Base-by-base conservation (phyloP, 2,329 filamentous ascomycete species). In the Chrysosporium queenslandicum region DNA sequence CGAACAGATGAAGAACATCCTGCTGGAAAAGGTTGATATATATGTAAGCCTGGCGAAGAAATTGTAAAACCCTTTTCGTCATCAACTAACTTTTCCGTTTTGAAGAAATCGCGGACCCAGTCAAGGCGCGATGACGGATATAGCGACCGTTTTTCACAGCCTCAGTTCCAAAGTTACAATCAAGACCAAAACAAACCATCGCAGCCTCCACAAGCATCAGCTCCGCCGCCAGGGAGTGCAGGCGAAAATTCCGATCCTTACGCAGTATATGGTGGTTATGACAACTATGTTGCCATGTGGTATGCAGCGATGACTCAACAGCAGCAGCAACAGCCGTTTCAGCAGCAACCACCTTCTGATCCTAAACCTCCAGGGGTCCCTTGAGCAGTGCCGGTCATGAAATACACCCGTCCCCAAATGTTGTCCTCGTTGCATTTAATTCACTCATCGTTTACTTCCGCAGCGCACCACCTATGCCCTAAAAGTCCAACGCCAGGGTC, bases 11-110 rank as follows among this genome's bases (percentile, higher is more conserved):
- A 94, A 94, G 72, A 76, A 76, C 60, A 86, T 87, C 40, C 94
- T 95, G 56, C 86, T 88, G 67, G 89, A 94, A 60, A 95, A 95
- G 71, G 87, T 95, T 46, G 87, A 94, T 56, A 85, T 87, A 64
- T 87, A 91, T 67, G 83, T 90, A 79, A 71, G 84, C 78, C 48
- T 40, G 20, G 8, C 11, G 51, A 34, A n/a, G n/a, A n/a, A n/a
- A n/a, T n/a, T n/a, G 18, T 52, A 2, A 11, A 30, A 6, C 21
- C 23, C 12, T 30, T 11, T 45, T 21, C 40, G 4, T 3, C 16
- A 40, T n/a, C 30, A 18, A 56, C 65, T 65, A 49, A 58, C 56
- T 23, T 47, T 14, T 12, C 45, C 46, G 20, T 58, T 77, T 66
- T 68, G 36, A 55, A 49, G 50, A 55, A 53, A 55, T 36, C 71